Conservation (phyloP, 2,329 filamentous ascomycete genomes). For the Ophiostoma montium region DNA sequence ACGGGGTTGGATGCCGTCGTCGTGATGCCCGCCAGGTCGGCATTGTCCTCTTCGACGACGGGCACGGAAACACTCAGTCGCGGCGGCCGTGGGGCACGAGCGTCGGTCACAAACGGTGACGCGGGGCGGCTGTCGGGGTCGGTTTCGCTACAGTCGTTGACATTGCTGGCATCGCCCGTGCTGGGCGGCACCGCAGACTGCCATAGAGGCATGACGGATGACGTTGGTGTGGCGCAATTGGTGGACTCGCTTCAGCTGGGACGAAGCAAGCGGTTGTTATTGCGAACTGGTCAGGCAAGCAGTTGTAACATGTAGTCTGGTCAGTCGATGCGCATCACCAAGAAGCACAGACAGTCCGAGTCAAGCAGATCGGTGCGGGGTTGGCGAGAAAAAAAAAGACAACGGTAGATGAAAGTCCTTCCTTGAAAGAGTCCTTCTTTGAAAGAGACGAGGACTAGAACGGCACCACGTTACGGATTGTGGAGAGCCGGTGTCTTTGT, state of each 20-base stretch:
- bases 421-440: too few relatives aligned
- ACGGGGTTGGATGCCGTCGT: slow-evolving; percentile 38
- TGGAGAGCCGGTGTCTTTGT: background rate
- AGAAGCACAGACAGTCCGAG: too few relatives aligned
- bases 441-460: background rate
- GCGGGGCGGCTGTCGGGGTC: background rate
- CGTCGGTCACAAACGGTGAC: slow-evolving; percentile 11
- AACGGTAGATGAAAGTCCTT: too few relatives aligned
- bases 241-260: too few relatives aligned
- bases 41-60: slow-evolving; percentile 24
- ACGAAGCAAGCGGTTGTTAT: too few relatives aligned
- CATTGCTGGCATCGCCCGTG: background rate
- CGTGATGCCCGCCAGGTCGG: slow-evolving; percentile 31
- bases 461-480: background rate
- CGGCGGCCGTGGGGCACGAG: slow-evolving; percentile 12
- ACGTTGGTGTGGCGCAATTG: background rate
- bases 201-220: background rate
- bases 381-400: too few relatives aligned
- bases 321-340: background rate
- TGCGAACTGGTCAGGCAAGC: too few relatives aligned
- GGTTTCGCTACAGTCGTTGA: background rate
- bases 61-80: slow-evolving; percentile 11
- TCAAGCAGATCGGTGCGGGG: background rate
- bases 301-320: too few relatives aligned
- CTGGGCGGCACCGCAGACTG: background rate